Percentiles rank a stretch among this genome's conserved stretches.
These are phyloP conservation scores for Linum trigynum DNA, from an alignment of 345 rosid genomes.

Conservation along the genomic window DNA sequence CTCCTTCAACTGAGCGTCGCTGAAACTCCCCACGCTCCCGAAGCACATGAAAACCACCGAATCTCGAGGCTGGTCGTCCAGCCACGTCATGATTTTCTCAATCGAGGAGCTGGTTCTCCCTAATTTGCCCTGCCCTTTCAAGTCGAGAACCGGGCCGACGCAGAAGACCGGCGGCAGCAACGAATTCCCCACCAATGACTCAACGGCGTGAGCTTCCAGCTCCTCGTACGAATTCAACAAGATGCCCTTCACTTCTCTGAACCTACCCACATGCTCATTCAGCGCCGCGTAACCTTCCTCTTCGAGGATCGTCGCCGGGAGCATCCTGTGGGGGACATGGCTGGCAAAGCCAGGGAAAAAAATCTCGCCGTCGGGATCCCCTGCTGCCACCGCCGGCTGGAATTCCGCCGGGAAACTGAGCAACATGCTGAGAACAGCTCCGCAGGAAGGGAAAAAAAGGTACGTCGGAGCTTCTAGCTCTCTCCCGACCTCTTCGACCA, in stretches of 20 bases:
- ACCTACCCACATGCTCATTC: neutral
- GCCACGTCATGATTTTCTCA: conserved; percentile 1
- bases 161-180: neutral
- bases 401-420: neutral
- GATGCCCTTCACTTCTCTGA: conserved; percentile 6
- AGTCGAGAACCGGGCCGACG: conserved; percentile 6
- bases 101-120: neutral
- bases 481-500: neutral
- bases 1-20: neutral
- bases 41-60: conserved; percentile 14
- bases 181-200: neutral
- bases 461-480: conserved; percentile 10
- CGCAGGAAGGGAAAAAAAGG: conserved; percentile 8
- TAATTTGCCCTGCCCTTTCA: neutral
- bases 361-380: conserved; percentile 2
- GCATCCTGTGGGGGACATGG: conserved; percentile 1
- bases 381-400: neutral
- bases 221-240: conserved; percentile 9
- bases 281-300: neutral
- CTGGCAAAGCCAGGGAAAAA: neutral
- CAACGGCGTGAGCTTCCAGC: conserved; percentile 12
- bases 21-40: conserved; percentile 7
- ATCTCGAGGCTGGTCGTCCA: neutral
- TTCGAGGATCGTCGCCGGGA: neutral
- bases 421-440: neutral